A percentile compares a stretch with the other conserved stretches of the same genome.
Conservation (phyloP, 371 early-diverging fungal species). For the Rhizopus delemar region DNA sequence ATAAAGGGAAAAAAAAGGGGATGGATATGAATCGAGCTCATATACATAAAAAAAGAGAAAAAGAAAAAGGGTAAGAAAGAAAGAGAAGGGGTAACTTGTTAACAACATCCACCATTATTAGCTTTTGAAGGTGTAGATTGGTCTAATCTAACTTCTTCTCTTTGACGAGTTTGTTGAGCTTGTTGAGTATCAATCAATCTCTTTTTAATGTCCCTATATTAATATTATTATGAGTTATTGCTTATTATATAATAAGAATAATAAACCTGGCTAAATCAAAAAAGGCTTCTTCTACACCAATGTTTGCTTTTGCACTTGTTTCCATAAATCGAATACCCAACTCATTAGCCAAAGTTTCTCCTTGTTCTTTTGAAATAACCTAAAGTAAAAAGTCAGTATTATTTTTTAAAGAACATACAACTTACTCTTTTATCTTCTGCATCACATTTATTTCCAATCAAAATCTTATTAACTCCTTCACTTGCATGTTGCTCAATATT, state of each 20-base stretch:
- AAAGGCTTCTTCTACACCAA: conserved; percentile 97
- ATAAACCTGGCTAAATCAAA: conserved; percentile 89
- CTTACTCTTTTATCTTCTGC: conserved; percentile 81
- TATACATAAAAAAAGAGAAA: neutral
- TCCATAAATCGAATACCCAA: conserved; percentile 92
- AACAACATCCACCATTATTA: conserved; percentile 27
- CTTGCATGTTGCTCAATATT: conserved; percentile 98
- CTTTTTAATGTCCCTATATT: conserved; percentile 50
- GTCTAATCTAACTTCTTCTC: conserved; percentile 50
- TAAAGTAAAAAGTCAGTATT: neutral
- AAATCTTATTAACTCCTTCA: conserved; percentile 96
- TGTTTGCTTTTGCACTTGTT: conserved; percentile 96
- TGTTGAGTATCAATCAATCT: conserved; percentile 55
- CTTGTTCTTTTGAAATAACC: conserved; percentile 74
- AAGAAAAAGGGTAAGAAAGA: neutral
- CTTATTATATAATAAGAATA: neutral
- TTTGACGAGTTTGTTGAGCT: conserved; percentile 50
- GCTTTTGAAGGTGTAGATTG: conserved; percentile 29
- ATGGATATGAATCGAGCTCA: neutral
- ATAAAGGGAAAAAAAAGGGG: neutral
- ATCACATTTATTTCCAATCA: conserved; percentile 99
- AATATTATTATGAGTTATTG: neutral
- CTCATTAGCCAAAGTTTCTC: conserved; percentile 85
- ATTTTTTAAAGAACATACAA: neutral
- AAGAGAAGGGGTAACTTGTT: neutral